Evolutionary conservation across 345 rosid species (phyloP), one percentile per base, ranked within the genome.

Genomic region (Diplotaxis tenuifolia): DNA sequence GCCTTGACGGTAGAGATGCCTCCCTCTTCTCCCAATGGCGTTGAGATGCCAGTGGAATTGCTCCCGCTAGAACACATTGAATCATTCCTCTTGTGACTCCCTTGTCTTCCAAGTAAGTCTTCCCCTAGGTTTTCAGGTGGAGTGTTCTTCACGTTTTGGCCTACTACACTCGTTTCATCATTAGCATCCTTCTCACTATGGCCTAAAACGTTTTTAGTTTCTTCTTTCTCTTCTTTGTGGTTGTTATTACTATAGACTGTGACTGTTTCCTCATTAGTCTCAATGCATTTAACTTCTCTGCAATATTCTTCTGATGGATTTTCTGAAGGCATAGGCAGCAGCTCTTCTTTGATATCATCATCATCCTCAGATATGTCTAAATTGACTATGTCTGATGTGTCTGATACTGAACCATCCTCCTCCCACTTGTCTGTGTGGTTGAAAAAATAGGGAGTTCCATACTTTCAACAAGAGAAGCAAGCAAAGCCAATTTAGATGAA

Each of bases 281-380:
- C 94, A 60, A 92, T 82, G 78, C 98, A 90, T 38, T 82, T 88
- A 76, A 92, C 97, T 80, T 92, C 99, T 80, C 84, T 88, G 85
- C 96, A 87, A 83, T 81, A 85, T 70, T 85, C 96, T 71, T 88
- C 95, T 70, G 84, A 70, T 47, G 28, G 78, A 71, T 82, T 82
- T 55, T 76, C 83, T 20, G 82, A 69, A 61, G 55, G 76, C 62
- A 71, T 81, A 53, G 82, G 85, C 18, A 80, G 1, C 25, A 25
- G 53, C 68, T 68, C 80, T 57, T 76, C 76, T 0, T 65, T 42
- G 4, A 70, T 14, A 32, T 70, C 59, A 58, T 77, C 71, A 22
- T 68, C 72, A 9, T 67, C 73, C n/a, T 84, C 89, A 23, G 90
- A 83, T 14, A 78, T 34, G 68, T 86, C 84, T 49, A 40, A 50